phyloP scores from a whole-genome alignment of 2,329 filamentous ascomycete genomes.

The Lasiodiplodia hormozganensis region DNA sequence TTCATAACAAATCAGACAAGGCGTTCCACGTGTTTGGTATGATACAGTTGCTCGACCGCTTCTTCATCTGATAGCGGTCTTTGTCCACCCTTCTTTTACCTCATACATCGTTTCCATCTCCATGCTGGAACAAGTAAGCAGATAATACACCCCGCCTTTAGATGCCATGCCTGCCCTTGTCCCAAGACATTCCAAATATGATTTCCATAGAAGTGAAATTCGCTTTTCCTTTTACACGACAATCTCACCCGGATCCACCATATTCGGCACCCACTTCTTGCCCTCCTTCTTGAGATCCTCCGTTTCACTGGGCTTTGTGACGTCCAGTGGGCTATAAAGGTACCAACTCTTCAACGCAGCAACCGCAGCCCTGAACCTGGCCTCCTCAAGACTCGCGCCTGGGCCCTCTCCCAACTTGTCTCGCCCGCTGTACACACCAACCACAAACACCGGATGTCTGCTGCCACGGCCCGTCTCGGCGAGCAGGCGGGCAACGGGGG shows the following conservation, averaged over 20 bases:
- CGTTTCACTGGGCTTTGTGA: conserved; percentile 59
- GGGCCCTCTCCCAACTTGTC: conserved; percentile 94
- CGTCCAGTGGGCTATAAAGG: conserved; percentile 78
- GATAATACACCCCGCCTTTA: background rate
- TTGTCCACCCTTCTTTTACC: conserved; percentile 13
- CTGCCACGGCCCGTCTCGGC: conserved; percentile 88
- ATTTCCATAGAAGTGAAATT: conserved; percentile 21
- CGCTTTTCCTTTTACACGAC: conserved; percentile 45
- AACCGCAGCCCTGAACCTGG: conserved; percentile 79
- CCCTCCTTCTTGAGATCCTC: conserved; percentile 44
- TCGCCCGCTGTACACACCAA: conserved; percentile 89
- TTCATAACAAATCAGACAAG: background rate
- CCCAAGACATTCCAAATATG: conserved; percentile 2
- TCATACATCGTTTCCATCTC: conserved; percentile 8
- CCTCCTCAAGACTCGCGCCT: conserved; percentile 78
- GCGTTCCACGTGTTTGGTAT: conserved; percentile 19
- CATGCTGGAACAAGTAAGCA: background rate
- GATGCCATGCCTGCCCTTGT: background rate
- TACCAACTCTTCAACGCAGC: conserved; percentile 94
- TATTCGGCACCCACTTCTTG: conserved; percentile 59
- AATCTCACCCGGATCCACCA: conserved; percentile 65
- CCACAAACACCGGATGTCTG: conserved; percentile 87
- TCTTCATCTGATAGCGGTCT: background rate
- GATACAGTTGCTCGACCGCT: conserved; percentile 12
- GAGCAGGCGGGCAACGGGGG: conserved; percentile 84